phyloP scores from a whole-genome alignment of 768 basidiomycete species.

The Cystobasidium tubakii region DNA sequence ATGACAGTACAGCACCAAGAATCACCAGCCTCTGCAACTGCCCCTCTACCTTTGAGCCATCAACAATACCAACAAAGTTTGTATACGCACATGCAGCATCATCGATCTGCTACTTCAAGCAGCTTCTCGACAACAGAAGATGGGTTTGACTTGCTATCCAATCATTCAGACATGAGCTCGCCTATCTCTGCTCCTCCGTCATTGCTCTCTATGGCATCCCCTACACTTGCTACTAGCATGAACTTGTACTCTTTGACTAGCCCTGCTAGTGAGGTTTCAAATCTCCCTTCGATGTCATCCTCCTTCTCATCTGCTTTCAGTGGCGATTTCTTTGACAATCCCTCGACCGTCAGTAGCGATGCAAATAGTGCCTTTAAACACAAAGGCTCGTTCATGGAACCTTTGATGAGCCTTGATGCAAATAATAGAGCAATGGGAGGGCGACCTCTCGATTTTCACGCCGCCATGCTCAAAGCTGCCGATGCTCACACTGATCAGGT shows the following conservation, averaged over 20 bases:
- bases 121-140: conserved; percentile 7
- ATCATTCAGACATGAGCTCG: neutral
- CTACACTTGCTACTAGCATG: conserved; percentile 1
- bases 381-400: conserved; percentile 10
- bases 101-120: neutral
- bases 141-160: neutral
- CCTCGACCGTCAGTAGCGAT: neutral
- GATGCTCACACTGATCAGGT: conserved; percentile 26
- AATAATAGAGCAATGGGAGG: neutral
- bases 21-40: neutral
- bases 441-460: neutral
- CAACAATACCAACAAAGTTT: neutral
- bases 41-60: neutral
- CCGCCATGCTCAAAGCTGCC: conserved; percentile 5
- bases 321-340: neutral
- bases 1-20: conserved; percentile 6
- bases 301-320: conserved; percentile 18
- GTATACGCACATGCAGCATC: neutral
- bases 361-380: conserved; percentile 14
- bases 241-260: neutral
- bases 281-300: conserved; percentile 10
- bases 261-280: neutral
- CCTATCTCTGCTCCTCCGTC: neutral
- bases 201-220: neutral
- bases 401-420: neutral